Evolutionary conservation across 1,139 yeast genomes (phyloP).

Genomic region (Geotrichum cucujoidarum): DNA sequence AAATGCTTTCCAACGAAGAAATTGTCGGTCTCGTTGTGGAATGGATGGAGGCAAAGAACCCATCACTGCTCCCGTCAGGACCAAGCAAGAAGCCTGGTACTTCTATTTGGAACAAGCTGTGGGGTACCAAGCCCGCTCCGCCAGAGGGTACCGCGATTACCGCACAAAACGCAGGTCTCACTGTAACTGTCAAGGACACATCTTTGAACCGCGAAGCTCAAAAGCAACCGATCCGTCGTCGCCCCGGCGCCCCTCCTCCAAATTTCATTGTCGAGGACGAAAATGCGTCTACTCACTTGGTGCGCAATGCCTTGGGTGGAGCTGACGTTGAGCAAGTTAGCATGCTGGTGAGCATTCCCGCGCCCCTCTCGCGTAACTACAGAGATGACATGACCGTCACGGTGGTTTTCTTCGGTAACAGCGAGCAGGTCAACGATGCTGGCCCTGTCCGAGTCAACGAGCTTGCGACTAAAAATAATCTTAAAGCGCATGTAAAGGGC

Average conservation of each 20-base stretch:
- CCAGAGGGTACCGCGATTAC: conserved; percentile 6
- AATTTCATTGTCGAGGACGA: conserved; percentile 62
- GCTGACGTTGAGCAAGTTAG: conserved; percentile 77
- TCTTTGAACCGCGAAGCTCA: conserved; percentile 45
- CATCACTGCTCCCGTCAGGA: conserved; percentile 40
- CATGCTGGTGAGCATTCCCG: conserved; percentile 86
- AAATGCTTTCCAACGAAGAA: conserved; percentile 86
- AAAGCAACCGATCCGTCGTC: conserved; percentile 53
- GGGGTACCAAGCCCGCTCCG: conserved; percentile 1
- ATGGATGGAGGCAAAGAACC: conserved; percentile 81
- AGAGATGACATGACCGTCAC: conserved; percentile 96
- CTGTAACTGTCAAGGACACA: conserved; percentile 32
- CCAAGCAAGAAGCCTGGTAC: not conserved
- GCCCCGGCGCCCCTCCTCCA: conserved; percentile 34
- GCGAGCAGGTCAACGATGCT: conserved; percentile 9
- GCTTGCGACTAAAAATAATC: conserved; percentile 17
- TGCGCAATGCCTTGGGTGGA: conserved; percentile 91
- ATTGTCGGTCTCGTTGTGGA: conserved; percentile 89
- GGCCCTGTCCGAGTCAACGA: conserved; percentile 20
- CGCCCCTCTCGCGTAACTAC: conserved; percentile 84
- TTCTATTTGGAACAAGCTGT: conserved; percentile 17
- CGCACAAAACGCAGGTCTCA: conserved; percentile 19
- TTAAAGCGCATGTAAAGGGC: conserved; percentile 19
- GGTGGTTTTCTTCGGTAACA: conserved; percentile 76
- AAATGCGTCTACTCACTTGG: conserved; percentile 87